Percentiles rank a stretch among this genome's conserved stretches.
Conservation (phyloP, 2,329 filamentous ascomycete species). For the Mollisia scopiformis region DNA sequence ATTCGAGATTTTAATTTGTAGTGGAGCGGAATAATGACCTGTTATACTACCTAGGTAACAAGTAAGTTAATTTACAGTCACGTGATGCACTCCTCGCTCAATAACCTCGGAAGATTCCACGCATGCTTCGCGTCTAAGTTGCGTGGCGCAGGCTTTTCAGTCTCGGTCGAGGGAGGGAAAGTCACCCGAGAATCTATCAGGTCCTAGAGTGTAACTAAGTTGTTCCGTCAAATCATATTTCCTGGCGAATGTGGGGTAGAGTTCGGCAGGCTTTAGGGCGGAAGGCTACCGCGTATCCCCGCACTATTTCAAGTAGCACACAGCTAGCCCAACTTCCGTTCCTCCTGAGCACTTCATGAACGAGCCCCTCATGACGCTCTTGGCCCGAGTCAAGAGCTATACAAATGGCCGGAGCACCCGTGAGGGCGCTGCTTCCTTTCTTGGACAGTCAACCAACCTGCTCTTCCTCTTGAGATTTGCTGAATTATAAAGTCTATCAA, state of each 20-base stretch:
- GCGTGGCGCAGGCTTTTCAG: not conserved
- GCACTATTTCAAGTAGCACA: not conserved
- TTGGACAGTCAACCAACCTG: not conserved
- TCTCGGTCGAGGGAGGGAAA: not conserved
- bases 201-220: not conserved
- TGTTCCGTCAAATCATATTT: not conserved
- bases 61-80: too few species aligned
- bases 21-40: too few species aligned
- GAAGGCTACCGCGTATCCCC: conserved; percentile 6
- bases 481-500: not conserved
- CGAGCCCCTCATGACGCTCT: conserved; percentile 5
- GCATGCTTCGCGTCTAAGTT: too few species aligned
- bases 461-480: not conserved
- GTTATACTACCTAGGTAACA: too few species aligned
- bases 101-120: too few species aligned
- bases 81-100: too few species aligned
- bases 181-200: not conserved
- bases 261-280: not conserved
- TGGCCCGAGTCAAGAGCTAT: not conserved
- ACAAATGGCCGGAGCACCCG: not conserved
- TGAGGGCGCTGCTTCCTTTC: not conserved
- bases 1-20: too few species aligned
- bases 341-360: not conserved
- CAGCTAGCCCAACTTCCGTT: conserved; percentile 6
- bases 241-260: not conserved